Evolutionary conservation across 2,329 filamentous ascomycete genomes (phyloP).

Genomic region (Venturia pyrina): DNA sequence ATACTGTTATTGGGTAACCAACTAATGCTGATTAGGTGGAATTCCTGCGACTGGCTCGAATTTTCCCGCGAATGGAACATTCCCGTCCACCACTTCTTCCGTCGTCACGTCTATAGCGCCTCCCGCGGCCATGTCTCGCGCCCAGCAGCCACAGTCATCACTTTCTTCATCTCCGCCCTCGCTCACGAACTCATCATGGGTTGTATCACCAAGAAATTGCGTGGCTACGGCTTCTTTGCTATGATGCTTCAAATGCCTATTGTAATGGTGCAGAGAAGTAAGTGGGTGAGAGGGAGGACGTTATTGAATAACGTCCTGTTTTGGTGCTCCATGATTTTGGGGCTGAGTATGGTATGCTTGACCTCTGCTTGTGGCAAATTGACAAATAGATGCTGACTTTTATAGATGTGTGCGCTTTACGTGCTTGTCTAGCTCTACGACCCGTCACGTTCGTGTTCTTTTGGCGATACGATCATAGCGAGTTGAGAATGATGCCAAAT

Average conservation of each 20-base stretch:
- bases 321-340: constrained; percentile 86
- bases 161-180: constrained; percentile 79
- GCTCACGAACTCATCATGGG: constrained; percentile 96
- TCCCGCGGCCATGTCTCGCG: constrained; percentile 67
- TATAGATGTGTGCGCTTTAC: constrained; percentile 29
- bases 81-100: constrained; percentile 92
- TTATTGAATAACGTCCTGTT: constrained; percentile 84
- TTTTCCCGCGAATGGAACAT: constrained; percentile 96
- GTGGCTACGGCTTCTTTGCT: constrained; percentile 85
- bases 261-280: constrained; percentile 78
- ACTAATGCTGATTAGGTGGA: constrained; percentile 43
- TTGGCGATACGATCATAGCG: background rate
- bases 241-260: constrained; percentile 98
- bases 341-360: constrained; percentile 61
- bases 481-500: no score
- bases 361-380: no score
- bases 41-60: constrained; percentile 79
- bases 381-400: background rate
- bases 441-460: background rate
- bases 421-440: constrained; percentile 23
- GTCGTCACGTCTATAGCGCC: constrained; percentile 86
- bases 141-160: constrained; percentile 71
- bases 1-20: no score
- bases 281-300: constrained; percentile 61
- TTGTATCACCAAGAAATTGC: constrained; percentile 92